Base-by-base conservation (phyloP, 768 basidiomycete genomes). In the Mycena olivaceomarginata region DNA sequence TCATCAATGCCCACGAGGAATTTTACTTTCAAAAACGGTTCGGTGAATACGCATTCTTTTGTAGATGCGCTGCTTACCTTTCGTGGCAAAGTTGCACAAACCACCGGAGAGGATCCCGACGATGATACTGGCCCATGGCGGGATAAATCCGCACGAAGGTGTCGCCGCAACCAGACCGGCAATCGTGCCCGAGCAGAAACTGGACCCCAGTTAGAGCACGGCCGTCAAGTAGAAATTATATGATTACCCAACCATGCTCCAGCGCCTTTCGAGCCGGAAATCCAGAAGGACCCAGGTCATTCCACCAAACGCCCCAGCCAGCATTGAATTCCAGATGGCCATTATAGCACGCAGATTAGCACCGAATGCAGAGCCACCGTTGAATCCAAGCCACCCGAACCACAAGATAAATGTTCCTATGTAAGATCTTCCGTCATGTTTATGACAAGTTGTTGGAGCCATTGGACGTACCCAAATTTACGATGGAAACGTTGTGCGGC, bases 121-220 rank as follows among this genome's bases (percentile, higher is more conserved):
- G 39, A 96, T 87, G 40, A 98, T 88, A 51, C 95, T 90, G 0
- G 93, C 91, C 92, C 97, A 96, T 4, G 94, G 89, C 41, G 92
- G 92, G 48, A 98, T 88, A 84, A 87, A 97, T 45, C 97, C 97
- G 15, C 94, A 94, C 12, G 95, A 94, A 12, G 97, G 97, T 16
- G 97, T 98, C 59, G 96, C 96, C 46, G 95, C 95, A 67, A 97
- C 96, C 64, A 96, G 90, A 59, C 96, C 97, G 31, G 96, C 94
- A 77, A 98, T 95, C 22, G 96, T 96, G 31, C 97, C 97, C n/a
- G 90, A 96, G 85, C 97, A 98, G 85, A 98, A 95, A 41, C 96
- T 76, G 43, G 4, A 65, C 2, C 22, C 2, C 12, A 39, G 46
- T 62, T 37, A 56, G 12, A 75, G 8, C 20, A 25, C 48, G 0